Evolutionary conservation across 1,139 yeast species (phyloP), one percentile per base, ranked within the genome.

Genomic region (Geotrichum bryndzae): DNA sequence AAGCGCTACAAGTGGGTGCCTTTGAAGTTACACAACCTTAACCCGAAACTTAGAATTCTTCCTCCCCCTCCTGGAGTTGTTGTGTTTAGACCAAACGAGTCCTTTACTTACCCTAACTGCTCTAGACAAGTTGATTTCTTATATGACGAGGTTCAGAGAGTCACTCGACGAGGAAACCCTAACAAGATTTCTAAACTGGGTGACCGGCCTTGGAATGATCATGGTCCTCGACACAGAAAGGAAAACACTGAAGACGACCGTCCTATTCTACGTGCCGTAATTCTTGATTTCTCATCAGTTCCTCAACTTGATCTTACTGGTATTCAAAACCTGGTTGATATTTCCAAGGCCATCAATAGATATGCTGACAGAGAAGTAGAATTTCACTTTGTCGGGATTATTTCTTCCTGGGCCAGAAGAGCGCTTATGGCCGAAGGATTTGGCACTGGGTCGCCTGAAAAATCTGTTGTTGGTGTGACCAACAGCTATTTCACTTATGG

Each of bases 11-110:
- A 33, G 11, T 33, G 38, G 38, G 38, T 33, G 7, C 38, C 38
- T 11, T 33, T 33, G 38, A 33, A 33, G 38, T 33, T 33, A 33
- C 38, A 33, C 38, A 33, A 33, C 11, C 11, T 33, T 64, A 89
- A 91, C 72, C 76, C 81, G 3, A 82, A 80, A 29, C 75, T 90
- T 31, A 72, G 76, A 1, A 83, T 91, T 10, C 74, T 74, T 46
- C 88, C 91, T 1, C 96, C 98, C 22, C 97, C 97, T 50, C 91
- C 92, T 1, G 97, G 97, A 29, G 91, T 91, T 22, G 70, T 91
- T 63, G 96, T 91, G 6, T 91, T 87, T 78, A 83, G 95, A 69
- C 90, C 96, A 58, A 78, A 85, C 46, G 97, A 91, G 70, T 79
- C 91, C 13, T 88, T 89, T 75, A 83, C 89, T 0, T 91, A 90